Percentiles rank a stretch among this genome's conserved stretches.
Conservation (phyloP, 2,329 filamentous ascomycete genomes). For the Fusarium mundagurra region DNA sequence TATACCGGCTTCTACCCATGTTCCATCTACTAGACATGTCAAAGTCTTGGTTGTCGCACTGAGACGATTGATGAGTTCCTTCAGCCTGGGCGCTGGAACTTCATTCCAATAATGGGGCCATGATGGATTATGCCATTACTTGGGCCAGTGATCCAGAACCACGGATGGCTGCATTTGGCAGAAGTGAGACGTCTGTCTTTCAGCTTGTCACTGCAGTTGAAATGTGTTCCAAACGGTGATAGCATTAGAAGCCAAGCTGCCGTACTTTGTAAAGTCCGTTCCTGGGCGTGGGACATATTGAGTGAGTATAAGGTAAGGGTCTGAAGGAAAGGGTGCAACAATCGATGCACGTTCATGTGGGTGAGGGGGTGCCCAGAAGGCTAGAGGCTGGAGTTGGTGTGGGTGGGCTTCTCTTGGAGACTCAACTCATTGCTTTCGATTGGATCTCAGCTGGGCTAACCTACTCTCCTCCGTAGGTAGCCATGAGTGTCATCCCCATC, state of each 20-base stretch:
- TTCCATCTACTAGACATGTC: slow-evolving; percentile 24
- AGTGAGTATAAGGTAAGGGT: slow-evolving; percentile 24
- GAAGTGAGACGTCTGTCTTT: not conserved
- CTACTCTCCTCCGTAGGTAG: slow-evolving; percentile 5
- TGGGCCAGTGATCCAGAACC: slow-evolving; percentile 19
- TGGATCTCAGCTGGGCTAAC: slow-evolving; percentile 16
- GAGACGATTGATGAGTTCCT: slow-evolving; percentile 16
- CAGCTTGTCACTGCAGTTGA: not conserved
- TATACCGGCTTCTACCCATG: slow-evolving; percentile 13
- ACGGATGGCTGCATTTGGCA: slow-evolving; percentile 9
- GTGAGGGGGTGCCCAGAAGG: not conserved
- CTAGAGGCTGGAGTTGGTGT: slow-evolving; percentile 27
- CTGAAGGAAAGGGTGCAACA: slow-evolving; percentile 2
- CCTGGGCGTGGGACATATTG: slow-evolving; percentile 18
- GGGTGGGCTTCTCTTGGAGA: slow-evolving; percentile 23
- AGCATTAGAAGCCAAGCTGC: not conserved
- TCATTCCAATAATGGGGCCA: slow-evolving; percentile 32
- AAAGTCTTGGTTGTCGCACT: slow-evolving; percentile 16
- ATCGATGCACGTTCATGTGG: slow-evolving; percentile 14
- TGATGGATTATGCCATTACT: slow-evolving; percentile 12
- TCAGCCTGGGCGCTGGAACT: slow-evolving; percentile 32
- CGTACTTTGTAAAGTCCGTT: slow-evolving; percentile 8
- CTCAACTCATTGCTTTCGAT: slow-evolving; percentile 17
- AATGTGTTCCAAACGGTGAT: not conserved
- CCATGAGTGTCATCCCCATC: slow-evolving; percentile 20